Percentiles rank a stretch among this genome's conserved stretches.
Evolutionary conservation across 208 protist genomes (phyloP).

Genomic region (Pavlovales sp.): DNA sequence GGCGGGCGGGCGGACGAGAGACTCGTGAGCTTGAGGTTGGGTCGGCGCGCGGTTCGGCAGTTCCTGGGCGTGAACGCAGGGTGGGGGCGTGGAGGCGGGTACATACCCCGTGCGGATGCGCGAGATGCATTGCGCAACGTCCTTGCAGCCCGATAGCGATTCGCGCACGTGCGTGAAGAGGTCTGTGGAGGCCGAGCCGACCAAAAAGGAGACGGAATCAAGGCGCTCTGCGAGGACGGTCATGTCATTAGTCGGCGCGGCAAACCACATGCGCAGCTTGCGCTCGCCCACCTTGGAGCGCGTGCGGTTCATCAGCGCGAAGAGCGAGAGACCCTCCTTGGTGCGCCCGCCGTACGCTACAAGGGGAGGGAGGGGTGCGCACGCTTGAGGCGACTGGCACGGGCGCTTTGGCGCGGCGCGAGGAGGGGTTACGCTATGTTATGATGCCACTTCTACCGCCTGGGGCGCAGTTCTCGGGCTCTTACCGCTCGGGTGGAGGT

Average conservation of each 20-base stretch:
- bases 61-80: too few relatives aligned
- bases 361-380: neutral
- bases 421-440: too few relatives aligned
- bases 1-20: too few relatives aligned
- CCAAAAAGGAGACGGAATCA: neutral
- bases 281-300: neutral
- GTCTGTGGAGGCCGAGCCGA: neutral
- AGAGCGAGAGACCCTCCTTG: conserved; percentile 13
- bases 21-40: too few relatives aligned
- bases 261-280: conserved; percentile 18
- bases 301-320: conserved; percentile 12
- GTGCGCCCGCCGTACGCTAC: neutral
- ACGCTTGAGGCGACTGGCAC: neutral
- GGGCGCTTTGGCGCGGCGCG: too few relatives aligned
- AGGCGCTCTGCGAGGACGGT: neutral
- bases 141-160: neutral
- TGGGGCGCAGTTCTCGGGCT: neutral
- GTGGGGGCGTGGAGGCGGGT: too few relatives aligned
- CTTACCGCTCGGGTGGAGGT: neutral
- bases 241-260: neutral
- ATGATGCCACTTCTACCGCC: too few relatives aligned
- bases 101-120: neutral
- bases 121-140: neutral
- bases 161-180: neutral
- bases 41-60: too few relatives aligned